These are phyloP conservation scores for Bruguiera parviflora DNA, from an alignment of 345 rosid species.

Conservation along the genomic window DNA sequence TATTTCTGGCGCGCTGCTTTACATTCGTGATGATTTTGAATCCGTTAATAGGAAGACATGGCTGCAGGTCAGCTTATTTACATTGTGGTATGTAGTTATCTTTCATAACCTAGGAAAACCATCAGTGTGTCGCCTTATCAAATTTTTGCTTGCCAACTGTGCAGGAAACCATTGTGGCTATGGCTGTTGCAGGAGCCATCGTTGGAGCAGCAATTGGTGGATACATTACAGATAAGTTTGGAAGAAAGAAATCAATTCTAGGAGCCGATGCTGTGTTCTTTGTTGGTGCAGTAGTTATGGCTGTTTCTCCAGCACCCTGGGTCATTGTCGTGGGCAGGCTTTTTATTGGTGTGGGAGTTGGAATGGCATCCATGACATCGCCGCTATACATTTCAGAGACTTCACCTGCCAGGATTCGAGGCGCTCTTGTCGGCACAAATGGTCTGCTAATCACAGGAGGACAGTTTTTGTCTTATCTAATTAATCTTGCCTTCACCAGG, in stretches of 20 bases:
- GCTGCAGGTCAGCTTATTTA: conserved; percentile 47
- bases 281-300: conserved; percentile 66
- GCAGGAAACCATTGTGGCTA: conserved; percentile 69
- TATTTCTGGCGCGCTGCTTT: conserved; percentile 85
- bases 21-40: conserved; percentile 66
- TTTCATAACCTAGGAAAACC: too few relatives aligned
- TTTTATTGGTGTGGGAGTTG: conserved; percentile 84
- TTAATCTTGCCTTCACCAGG: conserved; percentile 70
- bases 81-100: background rate
- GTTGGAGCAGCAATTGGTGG: conserved; percentile 83
- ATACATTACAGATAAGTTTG: conserved; percentile 67
- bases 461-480: conserved; percentile 72
- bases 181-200: conserved; percentile 90
- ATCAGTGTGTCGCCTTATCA: too few relatives aligned
- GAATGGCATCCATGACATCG: conserved; percentile 95
- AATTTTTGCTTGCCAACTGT: background rate
- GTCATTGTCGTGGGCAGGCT: conserved; percentile 68
- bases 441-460: conserved; percentile 85
- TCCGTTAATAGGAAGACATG: conserved; percentile 59
- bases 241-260: conserved; percentile 57
- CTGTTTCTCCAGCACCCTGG: conserved; percentile 70
- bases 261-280: conserved; percentile 67
- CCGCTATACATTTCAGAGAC: conserved; percentile 90
- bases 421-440: conserved; percentile 81
- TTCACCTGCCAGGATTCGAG: conserved; percentile 81